Base-by-base conservation (phyloP, 768 basidiomycete species). In the Amylocystis lapponica region DNA sequence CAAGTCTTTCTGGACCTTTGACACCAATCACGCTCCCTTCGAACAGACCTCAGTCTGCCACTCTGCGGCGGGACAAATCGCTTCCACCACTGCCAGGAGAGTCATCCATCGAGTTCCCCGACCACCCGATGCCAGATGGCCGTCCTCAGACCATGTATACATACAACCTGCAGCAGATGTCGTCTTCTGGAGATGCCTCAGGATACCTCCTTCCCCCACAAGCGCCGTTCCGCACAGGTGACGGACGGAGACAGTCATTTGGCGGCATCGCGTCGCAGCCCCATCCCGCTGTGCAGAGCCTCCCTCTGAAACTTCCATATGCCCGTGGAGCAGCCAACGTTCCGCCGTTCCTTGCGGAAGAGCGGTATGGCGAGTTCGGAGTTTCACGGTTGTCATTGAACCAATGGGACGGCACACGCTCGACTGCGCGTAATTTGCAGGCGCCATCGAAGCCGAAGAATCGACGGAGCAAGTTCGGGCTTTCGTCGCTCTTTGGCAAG, bases 221-320 rank as follows among this genome's bases (percentile, higher is more conserved):
- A 38, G 75, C 79, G 3, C 72, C 81, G 3, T 87, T 86, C 71
- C 74, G 75, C 32, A 65, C 54, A 14, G 43, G 56, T 30, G 85
- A 86, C 43, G 50, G 53, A 27, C 71, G 88, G 47, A 71, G 88
- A 33, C 88, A 89, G 58, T 91, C 88, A 2, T 89, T 90, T 48
- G 69, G 79, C 30, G 89, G 87, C 14, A 64, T 77, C 17, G 66
- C 76, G 12, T 75, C 80, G 5, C 72, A 73, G 16, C 79, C 84
- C 6, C 74, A 74, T 39, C 56, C 78, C 17, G 66, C 51, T 8
- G 51, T 68, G 19, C 79, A 79, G 51, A 82, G 75, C 9, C 60
- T 77, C 59, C 78, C 78, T 22, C 44, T 50, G 17, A 60, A 53
- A 20, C 52, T 39, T 43, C 47, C 47, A 11, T 40, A 41, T 26